These are phyloP conservation scores for Camptophora hylomeconis DNA, from an alignment of 2,329 filamentous ascomycete genomes.

Conservation along the genomic window DNA sequence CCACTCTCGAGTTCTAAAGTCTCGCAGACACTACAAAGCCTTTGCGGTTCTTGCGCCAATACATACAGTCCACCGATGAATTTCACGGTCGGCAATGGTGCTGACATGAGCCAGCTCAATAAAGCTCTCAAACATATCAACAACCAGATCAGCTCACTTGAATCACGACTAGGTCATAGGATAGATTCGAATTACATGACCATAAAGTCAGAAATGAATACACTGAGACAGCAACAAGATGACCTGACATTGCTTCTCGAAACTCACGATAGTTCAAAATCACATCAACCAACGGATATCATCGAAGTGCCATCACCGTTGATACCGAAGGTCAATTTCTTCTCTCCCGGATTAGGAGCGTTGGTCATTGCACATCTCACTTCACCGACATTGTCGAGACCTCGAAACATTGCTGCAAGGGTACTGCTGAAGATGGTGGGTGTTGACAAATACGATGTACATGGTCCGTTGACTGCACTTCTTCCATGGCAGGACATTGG, in stretches of 20 bases:
- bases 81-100: conserved; percentile 7
- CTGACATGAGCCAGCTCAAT: conserved; percentile 10
- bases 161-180: conserved; percentile 10
- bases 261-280: conserved; percentile 1
- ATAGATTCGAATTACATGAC: conserved; percentile 9
- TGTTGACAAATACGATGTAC: conserved; percentile 8
- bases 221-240: conserved; percentile 10
- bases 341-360: conserved; percentile 54
- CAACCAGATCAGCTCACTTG: conserved; percentile 11
- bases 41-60: conserved; percentile 12
- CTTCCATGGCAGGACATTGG: conserved; percentile 61
- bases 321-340: conserved; percentile 53
- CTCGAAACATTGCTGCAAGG: conserved; percentile 14
- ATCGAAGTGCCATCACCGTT: conserved; percentile 12
- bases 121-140: conserved; percentile 11
- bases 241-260: conserved; percentile 8
- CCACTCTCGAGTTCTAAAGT: conserved; percentile 10
- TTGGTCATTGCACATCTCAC: conserved; percentile 46
- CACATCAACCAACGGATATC: conserved; percentile 1
- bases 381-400: conserved; percentile 40
- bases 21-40: conserved; percentile 9
- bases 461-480: conserved; percentile 45
- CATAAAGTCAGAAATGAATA: conserved; percentile 8
- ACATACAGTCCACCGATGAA: conserved; percentile 6
- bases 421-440: conserved; percentile 12